phyloP scores from a whole-genome alignment of 225 moss, liverwort and hornwort genomes.

The Polytrichum formosum region DNA sequence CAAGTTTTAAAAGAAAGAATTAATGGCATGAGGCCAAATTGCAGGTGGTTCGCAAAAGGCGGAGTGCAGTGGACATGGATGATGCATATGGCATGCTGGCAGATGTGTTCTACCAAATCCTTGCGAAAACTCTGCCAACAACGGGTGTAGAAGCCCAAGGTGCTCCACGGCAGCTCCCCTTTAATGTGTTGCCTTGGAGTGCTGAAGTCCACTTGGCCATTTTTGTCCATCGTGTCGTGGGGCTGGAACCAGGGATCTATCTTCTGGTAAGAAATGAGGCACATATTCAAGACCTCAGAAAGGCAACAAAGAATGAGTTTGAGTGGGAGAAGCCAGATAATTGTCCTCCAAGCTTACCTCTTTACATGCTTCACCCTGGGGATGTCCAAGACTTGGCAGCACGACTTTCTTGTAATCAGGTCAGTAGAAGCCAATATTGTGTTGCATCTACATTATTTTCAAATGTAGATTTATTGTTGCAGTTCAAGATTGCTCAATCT shows the following conservation, averaged over 20 bases:
- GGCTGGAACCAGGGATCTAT: conserved; percentile 63
- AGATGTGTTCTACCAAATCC: conserved; percentile 69
- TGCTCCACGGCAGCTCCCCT: conserved; percentile 70
- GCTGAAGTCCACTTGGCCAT: conserved; percentile 73
- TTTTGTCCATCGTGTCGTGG: conserved; percentile 76
- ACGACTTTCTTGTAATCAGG: conserved; percentile 77
- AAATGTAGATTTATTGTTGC: no score
- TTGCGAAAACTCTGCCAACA: conserved; percentile 60
- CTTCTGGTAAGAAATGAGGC: conserved; percentile 59
- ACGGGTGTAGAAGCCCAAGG: conserved; percentile 43
- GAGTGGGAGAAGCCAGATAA: conserved; percentile 58
- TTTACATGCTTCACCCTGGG: conserved; percentile 59
- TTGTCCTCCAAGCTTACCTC: conserved; percentile 48
- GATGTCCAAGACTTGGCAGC: conserved; percentile 49
- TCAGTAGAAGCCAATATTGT: conserved; percentile 5
- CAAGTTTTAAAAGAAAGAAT: not conserved
- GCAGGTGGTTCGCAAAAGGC: conserved; percentile 72
- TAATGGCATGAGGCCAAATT: not conserved
- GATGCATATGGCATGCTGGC: conserved; percentile 53
- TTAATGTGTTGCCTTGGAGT: conserved; percentile 61
- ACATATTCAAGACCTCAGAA: conserved; percentile 44
- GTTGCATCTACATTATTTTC: no score
- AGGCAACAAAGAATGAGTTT: conserved; percentile 51
- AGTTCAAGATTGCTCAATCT: no score
- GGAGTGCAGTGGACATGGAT: conserved; percentile 85